These are phyloP conservation scores for Hordeum marinum DNA, from an alignment of 176 grass and related monocot species.

Conservation along the genomic window DNA sequence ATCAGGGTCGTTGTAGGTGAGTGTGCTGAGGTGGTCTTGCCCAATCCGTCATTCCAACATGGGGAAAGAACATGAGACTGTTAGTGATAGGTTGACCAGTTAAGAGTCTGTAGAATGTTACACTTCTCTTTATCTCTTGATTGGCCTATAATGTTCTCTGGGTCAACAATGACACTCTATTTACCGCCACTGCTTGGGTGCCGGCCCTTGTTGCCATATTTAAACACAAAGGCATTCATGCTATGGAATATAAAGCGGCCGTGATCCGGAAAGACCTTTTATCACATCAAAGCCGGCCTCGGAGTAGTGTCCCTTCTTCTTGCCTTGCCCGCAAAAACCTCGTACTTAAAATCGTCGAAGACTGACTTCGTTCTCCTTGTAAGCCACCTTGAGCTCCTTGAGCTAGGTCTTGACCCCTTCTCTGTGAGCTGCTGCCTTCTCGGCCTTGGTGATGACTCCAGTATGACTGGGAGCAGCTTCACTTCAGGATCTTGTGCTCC, in stretches of 20 bases:
- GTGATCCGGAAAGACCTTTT: neutral
- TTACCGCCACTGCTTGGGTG: neutral
- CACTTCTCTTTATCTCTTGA: slow-evolving; percentile 25
- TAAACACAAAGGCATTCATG: slow-evolving; percentile 9
- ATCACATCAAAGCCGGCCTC: neutral
- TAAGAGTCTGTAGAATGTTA: neutral
- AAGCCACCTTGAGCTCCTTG: too few species aligned
- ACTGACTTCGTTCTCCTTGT: slow-evolving; percentile 23
- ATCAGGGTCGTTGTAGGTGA: slow-evolving; percentile 26
- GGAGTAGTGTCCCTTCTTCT: neutral
- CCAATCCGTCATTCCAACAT: slow-evolving; percentile 34
- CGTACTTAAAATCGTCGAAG: slow-evolving; percentile 40
- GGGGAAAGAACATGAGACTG: slow-evolving; percentile 3
- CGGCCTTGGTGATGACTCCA: neutral
- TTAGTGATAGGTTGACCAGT: too few species aligned
- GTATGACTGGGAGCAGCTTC: slow-evolving; percentile 2
- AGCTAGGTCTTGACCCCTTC: neutral
- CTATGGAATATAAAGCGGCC: neutral
- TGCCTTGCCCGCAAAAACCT: slow-evolving; percentile 13
- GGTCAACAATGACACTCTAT: slow-evolving; percentile 16
- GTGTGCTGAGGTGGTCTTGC: slow-evolving; percentile 36
- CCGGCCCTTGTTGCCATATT: neutral
- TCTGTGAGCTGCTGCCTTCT: too few species aligned
- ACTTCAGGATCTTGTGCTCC: too few species aligned
- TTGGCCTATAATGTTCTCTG: neutral